Evolutionary conservation across 495 filamentous ascomycete species (phyloP), one percentile per base, ranked within the genome.

Genomic region (Melanomma pulvis-pyrius): DNA sequence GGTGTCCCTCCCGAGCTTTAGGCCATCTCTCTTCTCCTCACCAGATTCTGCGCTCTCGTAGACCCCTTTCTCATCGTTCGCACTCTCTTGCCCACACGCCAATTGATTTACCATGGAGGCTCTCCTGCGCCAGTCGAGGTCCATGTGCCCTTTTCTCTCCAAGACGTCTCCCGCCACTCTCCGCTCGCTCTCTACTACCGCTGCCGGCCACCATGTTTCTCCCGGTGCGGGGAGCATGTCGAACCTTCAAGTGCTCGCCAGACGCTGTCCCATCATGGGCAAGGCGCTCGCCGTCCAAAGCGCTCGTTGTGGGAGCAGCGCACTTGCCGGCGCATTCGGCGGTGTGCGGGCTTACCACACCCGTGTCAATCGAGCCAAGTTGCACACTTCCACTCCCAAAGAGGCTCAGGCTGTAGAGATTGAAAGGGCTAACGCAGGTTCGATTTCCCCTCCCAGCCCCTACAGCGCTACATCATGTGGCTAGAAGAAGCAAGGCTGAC

Each of bases 191-290:
- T 91, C 93, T 17, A 96, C 92, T 56, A 86, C 91, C 24, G 84
- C 89, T 72, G 84, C 88, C 71, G 80, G 81, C 76, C 77, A 84
- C 75, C 65, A 84, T 63, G 80, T 82, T 53, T 92, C 88, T 50
- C 88, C 87, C 28, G 89, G 92, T 67, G 93, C 92, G 54, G 91
- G 93, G 67, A 91, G 89, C 76, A 97, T 98, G 87, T 96, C 92
- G 71, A 98, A 97, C 79, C 85, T 98, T 68, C 96, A 97, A 82
- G 86, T 94, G 56, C 84, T 96, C 67, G 94, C 92, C 69, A 89
- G 91, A 73, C 92, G 94, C 71, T 98, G 94, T 86, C 94, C 94
- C 61, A 87, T 98, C 75, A 98, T 98, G 94, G 93, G 92, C 76
- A 97, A 97, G 82, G 94, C 94, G 47, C 83, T 98, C 71, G 91